Percentiles rank a stretch among this genome's conserved stretches.
Evolutionary conservation across 306 rosid genomes (phyloP).

Genomic region (Luffa acutangula): DNA sequence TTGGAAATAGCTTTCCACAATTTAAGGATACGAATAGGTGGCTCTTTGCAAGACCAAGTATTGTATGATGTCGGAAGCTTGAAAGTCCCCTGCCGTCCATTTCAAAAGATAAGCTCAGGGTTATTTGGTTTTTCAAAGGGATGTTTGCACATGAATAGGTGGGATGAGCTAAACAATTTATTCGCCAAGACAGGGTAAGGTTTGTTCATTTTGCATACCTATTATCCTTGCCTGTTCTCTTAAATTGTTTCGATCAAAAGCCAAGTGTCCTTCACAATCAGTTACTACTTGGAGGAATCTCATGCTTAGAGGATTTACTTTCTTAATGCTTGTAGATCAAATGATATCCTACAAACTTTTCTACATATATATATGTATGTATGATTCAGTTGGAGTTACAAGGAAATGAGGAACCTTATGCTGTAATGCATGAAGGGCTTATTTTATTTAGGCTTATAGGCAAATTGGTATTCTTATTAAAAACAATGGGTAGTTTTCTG

Average conservation of each 20-base stretch:
- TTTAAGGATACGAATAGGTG: slow-evolving; percentile 90
- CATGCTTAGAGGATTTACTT: background rate
- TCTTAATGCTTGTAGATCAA: background rate
- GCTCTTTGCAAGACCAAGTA: slow-evolving; percentile 91
- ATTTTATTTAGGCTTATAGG: background rate
- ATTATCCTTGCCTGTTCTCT: background rate
- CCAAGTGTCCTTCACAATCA: background rate
- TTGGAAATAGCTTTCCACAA: slow-evolving; percentile 60
- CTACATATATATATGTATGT: background rate
- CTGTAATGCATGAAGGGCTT: background rate
- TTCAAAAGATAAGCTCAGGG: slow-evolving; percentile 53
- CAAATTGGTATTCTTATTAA: background rate
- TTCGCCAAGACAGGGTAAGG: slow-evolving; percentile 68
- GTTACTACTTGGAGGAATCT: background rate
- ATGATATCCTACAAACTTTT: background rate
- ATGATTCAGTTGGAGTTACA: background rate
- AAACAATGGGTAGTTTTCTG: background rate
- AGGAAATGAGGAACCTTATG: background rate
- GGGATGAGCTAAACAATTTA: slow-evolving; percentile 88
- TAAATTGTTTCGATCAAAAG: background rate
- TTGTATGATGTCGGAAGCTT: slow-evolving; percentile 61
- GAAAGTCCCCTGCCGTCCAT: slow-evolving; percentile 66
- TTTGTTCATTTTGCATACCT: background rate
- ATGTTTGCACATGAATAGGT: slow-evolving; percentile 73
- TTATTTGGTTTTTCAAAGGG: slow-evolving; percentile 90